phyloP scores from a whole-genome alignment of 768 basidiomycete genomes.

The Tubosaeta brunneosetosa region DNA sequence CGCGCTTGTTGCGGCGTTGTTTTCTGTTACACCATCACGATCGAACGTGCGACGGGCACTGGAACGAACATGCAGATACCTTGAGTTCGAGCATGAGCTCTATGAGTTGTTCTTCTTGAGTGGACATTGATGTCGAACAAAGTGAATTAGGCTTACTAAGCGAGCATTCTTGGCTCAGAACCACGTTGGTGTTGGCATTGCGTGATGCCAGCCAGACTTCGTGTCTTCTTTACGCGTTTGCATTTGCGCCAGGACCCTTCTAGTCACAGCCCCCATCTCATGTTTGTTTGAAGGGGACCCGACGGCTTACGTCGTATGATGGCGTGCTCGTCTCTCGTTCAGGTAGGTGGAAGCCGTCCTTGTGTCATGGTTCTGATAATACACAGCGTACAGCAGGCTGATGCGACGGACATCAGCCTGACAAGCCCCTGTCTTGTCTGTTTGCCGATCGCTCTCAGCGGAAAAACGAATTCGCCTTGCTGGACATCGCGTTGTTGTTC shows the following conservation, averaged over 20 bases:
- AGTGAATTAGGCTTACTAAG: conserved; percentile 14
- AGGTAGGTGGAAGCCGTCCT: neutral
- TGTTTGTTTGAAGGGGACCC: neutral
- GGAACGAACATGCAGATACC: conserved; percentile 27
- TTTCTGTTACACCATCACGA: conserved; percentile 43
- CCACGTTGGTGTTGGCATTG: neutral
- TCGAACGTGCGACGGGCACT: conserved; percentile 1
- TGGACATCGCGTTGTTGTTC: neutral
- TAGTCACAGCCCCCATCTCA: neutral
- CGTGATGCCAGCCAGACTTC: neutral
- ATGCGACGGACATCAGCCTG: neutral
- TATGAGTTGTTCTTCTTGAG: conserved; percentile 61
- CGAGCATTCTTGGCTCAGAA: neutral
- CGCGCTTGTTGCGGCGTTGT: conserved; percentile 67
- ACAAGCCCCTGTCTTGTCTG: conserved; percentile 1
- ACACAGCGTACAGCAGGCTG: neutral
- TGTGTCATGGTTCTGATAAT: neutral
- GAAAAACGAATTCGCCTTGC: conserved; percentile 1
- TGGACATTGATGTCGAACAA: conserved; percentile 38
- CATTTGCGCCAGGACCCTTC: neutral
- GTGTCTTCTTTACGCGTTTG: neutral
- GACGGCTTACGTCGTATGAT: neutral
- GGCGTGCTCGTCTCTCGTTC: conserved; percentile 1
- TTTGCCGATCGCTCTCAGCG: conserved; percentile 1
- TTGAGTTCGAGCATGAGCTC: conserved; percentile 76